Evolutionary conservation across 176 grass and related monocot species (phyloP).

Genomic region (Poa annua): DNA sequence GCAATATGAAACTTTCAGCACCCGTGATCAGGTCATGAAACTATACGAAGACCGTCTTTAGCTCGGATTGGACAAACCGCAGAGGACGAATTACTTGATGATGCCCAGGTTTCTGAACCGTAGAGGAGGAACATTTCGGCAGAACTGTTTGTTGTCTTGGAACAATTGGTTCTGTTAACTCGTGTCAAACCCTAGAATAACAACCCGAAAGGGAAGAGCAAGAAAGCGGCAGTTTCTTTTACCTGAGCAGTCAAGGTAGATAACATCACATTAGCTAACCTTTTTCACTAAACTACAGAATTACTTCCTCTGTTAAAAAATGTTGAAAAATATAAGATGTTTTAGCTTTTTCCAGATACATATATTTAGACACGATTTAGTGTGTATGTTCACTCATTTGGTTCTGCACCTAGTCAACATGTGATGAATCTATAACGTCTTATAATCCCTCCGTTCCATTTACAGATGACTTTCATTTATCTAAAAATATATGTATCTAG

Average conservation of each 20-base stretch:
- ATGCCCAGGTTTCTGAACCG: not conserved
- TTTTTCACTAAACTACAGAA: not conserved
- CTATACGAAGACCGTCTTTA: not conserved
- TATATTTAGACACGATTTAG: no score
- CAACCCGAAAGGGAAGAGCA: not conserved
- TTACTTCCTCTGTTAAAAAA: no score
- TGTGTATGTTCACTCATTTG: no score
- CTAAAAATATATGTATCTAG: no score
- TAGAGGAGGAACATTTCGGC: not conserved
- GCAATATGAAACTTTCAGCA: not conserved
- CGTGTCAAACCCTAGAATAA: not conserved
- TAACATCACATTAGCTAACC: not conserved
- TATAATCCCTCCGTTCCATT: no score
- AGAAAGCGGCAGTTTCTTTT: not conserved
- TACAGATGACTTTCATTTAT: no score
- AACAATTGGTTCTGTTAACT: constrained; percentile 26
- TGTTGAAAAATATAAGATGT: no score
- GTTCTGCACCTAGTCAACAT: no score
- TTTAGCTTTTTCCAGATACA: no score
- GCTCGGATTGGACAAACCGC: not conserved
- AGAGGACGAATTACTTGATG: not conserved
- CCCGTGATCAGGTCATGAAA: not conserved
- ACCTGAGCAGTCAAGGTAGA: not conserved
- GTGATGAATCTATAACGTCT: not conserved
- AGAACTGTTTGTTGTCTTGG: not conserved